A percentile compares a stretch with the other conserved stretches of the same genome.
phyloP scores from a whole-genome alignment of 305 asterid genomes.

The Fraxinus dipetala region DNA sequence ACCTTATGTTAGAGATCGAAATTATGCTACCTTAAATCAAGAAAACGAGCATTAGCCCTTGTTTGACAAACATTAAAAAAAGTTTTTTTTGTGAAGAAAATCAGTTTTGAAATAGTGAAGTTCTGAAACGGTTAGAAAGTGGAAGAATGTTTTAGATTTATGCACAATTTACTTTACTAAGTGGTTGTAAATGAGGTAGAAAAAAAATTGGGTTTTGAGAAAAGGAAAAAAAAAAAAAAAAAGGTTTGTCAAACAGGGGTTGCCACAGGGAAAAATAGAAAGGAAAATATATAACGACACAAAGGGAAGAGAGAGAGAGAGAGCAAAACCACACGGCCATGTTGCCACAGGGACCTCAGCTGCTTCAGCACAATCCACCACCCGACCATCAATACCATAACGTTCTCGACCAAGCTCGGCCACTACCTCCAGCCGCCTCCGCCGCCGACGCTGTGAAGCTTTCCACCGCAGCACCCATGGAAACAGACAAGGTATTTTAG shows the following conservation, averaged over 20 bases:
- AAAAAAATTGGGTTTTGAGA: too few species aligned
- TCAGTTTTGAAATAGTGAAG: too few species aligned
- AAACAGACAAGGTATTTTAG: constrained; percentile 57
- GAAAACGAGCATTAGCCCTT: neutral
- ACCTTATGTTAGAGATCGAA: neutral
- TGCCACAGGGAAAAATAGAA: neutral
- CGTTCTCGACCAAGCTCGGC: constrained; percentile 37
- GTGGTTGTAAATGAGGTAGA: too few species aligned
- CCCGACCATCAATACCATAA: constrained; percentile 43
- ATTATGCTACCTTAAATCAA: neutral
- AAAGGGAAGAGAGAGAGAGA: neutral
- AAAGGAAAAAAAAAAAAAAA: too few species aligned
- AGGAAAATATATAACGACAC: neutral
- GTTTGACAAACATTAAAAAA: neutral
- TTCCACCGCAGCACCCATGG: constrained; percentile 52
- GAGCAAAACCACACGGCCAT: constrained; percentile 58
- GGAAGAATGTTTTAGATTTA: too few species aligned
- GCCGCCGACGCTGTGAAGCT: constrained; percentile 47
- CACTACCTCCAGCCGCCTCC: constrained; percentile 21
- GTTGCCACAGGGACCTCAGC: constrained; percentile 75
- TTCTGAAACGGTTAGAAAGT: too few species aligned
- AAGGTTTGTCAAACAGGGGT: too few species aligned
- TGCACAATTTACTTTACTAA: too few species aligned
- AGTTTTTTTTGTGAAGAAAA: too few species aligned
- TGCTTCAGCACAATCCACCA: constrained; percentile 48